These are phyloP conservation scores for Vachellia pachyceras DNA, from an alignment of 306 rosid genomes.

Conservation along the genomic window DNA sequence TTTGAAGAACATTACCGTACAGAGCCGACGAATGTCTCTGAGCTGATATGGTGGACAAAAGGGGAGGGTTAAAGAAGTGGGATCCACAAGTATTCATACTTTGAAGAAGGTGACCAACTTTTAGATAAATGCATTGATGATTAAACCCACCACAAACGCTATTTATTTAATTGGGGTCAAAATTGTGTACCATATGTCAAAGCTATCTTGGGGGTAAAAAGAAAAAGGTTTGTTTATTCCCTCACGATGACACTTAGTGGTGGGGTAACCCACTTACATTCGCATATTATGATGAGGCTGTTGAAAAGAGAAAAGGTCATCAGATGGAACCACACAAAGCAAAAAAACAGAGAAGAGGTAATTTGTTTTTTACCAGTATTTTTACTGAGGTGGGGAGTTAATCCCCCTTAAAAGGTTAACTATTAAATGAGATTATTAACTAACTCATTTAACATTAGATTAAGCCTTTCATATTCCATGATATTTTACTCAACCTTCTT, in stretches of 20 bases:
- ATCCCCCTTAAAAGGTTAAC: neutral
- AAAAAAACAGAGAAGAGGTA: constrained; percentile 2
- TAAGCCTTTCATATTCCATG: neutral
- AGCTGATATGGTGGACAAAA: neutral
- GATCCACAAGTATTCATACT: constrained; percentile 39
- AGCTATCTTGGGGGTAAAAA: constrained; percentile 44
- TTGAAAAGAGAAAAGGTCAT: constrained; percentile 30
- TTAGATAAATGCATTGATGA: constrained; percentile 54
- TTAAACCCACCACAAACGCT: constrained; percentile 44
- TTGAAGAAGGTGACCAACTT: constrained; percentile 43
- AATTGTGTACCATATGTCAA: constrained; percentile 40
- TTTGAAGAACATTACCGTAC: neutral
- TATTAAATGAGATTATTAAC: neutral
- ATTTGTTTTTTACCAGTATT: neutral
- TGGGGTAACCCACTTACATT: constrained; percentile 68
- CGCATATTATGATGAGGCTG: constrained; percentile 41
- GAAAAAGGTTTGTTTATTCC: constrained; percentile 43
- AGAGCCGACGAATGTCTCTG: no score
- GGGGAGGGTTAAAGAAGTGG: constrained; percentile 26
- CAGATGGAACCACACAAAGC: neutral
- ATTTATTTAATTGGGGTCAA: constrained; percentile 47
- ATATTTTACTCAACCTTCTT: neutral
- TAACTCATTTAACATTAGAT: neutral
- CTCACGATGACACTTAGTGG: constrained; percentile 54
- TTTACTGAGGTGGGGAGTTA: neutral